Evolutionary conservation across 345 rosid species (phyloP).

Genomic region (Xanthoceras sorbifolium): DNA sequence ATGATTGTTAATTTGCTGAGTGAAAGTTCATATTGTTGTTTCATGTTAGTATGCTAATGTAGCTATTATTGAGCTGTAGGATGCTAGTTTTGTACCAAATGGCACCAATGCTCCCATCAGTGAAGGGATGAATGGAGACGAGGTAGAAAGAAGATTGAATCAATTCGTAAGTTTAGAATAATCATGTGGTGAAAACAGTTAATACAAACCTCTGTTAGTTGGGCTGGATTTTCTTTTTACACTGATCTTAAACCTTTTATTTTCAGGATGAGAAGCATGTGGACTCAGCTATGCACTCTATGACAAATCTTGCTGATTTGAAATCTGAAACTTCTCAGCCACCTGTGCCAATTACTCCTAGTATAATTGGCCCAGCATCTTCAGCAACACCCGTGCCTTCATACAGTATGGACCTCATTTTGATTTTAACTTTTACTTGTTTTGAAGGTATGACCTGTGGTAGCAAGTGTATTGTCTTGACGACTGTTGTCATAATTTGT

Average conservation of each 20-base stretch:
- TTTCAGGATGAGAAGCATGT: constrained; percentile 54
- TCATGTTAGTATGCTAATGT: constrained; percentile 15
- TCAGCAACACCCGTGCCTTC: constrained; percentile 48
- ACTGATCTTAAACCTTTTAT: constrained; percentile 12
- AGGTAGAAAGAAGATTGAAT: constrained; percentile 67
- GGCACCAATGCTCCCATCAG: constrained; percentile 52
- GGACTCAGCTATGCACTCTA: constrained; percentile 43
- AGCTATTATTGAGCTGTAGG: constrained; percentile 50
- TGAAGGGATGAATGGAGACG: constrained; percentile 85
- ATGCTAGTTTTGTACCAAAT: constrained; percentile 69
- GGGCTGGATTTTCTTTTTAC: constrained; percentile 8
- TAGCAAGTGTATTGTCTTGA: neutral
- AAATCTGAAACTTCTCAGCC: constrained; percentile 68
- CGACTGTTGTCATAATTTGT: constrained; percentile 18
- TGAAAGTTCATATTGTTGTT: constrained; percentile 10
- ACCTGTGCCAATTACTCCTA: constrained; percentile 47
- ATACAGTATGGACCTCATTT: constrained; percentile 58
- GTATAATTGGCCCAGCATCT: constrained; percentile 41
- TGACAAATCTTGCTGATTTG: constrained; percentile 48
- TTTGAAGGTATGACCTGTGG: constrained; percentile 18
- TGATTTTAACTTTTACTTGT: neutral
- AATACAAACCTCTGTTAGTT: neutral
- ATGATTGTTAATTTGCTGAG: constrained; percentile 12
- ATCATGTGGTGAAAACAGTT: constrained; percentile 1
- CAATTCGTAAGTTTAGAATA: constrained; percentile 50